Evolutionary conservation across 2,329 filamentous ascomycete genomes (phyloP), one percentile per base, ranked within the genome.

Genomic region (Calonectria multiphialidica): DNA sequence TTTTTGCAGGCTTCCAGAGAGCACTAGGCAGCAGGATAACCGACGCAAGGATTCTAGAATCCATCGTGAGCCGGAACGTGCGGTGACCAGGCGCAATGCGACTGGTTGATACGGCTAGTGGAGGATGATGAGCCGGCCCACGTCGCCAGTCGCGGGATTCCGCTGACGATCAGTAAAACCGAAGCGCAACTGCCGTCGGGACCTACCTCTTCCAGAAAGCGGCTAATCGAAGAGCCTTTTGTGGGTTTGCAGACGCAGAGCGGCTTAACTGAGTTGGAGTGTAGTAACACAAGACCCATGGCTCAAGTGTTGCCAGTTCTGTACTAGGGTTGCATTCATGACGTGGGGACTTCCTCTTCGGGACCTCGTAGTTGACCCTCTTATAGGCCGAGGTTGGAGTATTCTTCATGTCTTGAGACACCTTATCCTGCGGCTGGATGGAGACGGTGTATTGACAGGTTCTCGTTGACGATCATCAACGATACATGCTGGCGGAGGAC

Each of bases 31-130:
- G 45, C 64, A 40, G 69, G 49, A 76, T 76, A 70, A 50, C 64
- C 63, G 40, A 44, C 66, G 66, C 55, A 71, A 71, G 33, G 62
- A 68, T 76, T 74, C 76, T 68, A 57, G 50, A 49, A 69, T 50
- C 71, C 61, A 70, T 63, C 53, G 70, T 66, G 70, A 61, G 74
- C 65, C 68, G 71, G 71, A 70, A 47, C 63, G 35, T 61, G 72
- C 73, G 57, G 68, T 65, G 66, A 49, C 45, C 53, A 66, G 42
- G 55, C 65, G 68, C 65, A 66, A 75, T 75, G 71, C 68, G 67
- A 65, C 53, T 70, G 44, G 69, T 63, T 64, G 55, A 47, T 74
- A 68, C 55, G 68, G 70, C 70, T 68, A 68, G 75, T 45, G 66
- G 68, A 71, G 59, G 67, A 25, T 37, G 35, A 37, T 37, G 35